Percentiles rank a stretch among this genome's conserved stretches.
Conservation (phyloP, 164 flowering plant genomes). For the Pachysandra terminalis region DNA sequence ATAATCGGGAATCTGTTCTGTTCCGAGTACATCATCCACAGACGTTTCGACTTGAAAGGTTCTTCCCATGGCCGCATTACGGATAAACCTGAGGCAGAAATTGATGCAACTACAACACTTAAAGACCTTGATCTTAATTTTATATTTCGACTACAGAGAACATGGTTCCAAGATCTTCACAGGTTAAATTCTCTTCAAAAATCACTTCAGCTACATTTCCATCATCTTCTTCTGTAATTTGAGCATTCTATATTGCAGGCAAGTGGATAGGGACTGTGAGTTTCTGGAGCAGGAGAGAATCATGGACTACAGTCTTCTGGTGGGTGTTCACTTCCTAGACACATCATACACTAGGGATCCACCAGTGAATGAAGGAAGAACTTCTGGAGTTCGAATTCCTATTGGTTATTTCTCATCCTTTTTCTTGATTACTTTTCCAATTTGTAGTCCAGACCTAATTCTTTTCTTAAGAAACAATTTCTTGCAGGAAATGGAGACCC, state of each 20-base stretch:
- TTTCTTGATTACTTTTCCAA: not conserved
- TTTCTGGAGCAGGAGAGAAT: slow-evolving; percentile 89
- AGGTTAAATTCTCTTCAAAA: too few species aligned
- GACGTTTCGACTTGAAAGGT: slow-evolving; percentile 62
- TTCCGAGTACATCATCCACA: slow-evolving; percentile 43
- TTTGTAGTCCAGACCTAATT: not conserved
- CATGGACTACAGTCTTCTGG: slow-evolving; percentile 88
- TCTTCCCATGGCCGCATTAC: slow-evolving; percentile 63
- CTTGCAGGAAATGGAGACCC: slow-evolving; percentile 38
- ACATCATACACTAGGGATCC: too few species aligned
- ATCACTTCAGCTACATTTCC: not conserved
- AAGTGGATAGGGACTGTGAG: slow-evolving; percentile 84
- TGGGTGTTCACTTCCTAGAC: slow-evolving; percentile 87
- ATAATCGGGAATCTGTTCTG: slow-evolving; percentile 70
- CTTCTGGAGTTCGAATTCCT: slow-evolving; percentile 28
- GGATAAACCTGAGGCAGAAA: slow-evolving; percentile 47
- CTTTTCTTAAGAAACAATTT: not conserved
- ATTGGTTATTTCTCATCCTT: slow-evolving; percentile 19
- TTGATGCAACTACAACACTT: slow-evolving; percentile 55
- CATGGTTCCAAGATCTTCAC: slow-evolving; percentile 53
- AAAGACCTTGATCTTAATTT: slow-evolving; percentile 67
- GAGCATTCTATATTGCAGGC: slow-evolving; percentile 39
- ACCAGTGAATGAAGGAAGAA: slow-evolving; percentile 19
- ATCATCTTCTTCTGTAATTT: not conserved
- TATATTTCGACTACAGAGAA: slow-evolving; percentile 43